A percentile compares a stretch with the other conserved stretches of the same genome.
These are phyloP conservation scores for Aureobasidium sp. DNA, from an alignment of 2,329 filamentous ascomycete genomes.

Conservation along the genomic window DNA sequence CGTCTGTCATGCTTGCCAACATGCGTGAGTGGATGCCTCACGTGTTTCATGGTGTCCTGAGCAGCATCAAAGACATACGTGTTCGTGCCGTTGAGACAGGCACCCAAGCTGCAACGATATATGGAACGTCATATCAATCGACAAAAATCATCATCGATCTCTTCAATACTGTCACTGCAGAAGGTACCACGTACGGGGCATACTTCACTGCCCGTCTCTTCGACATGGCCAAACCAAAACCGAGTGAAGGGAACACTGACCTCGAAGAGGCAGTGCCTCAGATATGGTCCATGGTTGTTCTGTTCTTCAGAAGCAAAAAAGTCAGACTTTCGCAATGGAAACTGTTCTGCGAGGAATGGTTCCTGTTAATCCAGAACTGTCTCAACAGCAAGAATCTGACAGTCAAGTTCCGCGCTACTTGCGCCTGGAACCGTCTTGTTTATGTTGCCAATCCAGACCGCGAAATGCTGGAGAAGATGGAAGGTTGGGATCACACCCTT, in stretches of 20 bases:
- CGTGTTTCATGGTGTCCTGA: constrained; percentile 74
- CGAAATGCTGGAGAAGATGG: constrained; percentile 47
- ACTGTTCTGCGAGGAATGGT: constrained; percentile 61
- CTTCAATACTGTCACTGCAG: constrained; percentile 44
- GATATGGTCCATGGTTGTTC: constrained; percentile 78
- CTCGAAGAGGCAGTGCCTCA: constrained; percentile 58
- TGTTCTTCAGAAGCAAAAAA: constrained; percentile 62
- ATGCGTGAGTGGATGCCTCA: constrained; percentile 72
- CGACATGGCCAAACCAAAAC: constrained; percentile 54
- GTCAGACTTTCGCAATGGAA: constrained; percentile 60
- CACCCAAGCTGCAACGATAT: constrained; percentile 58
- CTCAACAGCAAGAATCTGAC: constrained; percentile 71
- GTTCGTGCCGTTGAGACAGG: constrained; percentile 67
- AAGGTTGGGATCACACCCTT: constrained; percentile 55
- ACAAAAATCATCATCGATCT: constrained; percentile 61
- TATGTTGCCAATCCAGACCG: constrained; percentile 64
- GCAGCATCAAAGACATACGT: constrained; percentile 68
- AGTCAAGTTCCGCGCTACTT: constrained; percentile 69
- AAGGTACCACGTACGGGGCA: constrained; percentile 59
- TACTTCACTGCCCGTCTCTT: constrained; percentile 62
- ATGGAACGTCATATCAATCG: constrained; percentile 63
- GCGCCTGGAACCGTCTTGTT: constrained; percentile 79
- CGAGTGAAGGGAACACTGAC: constrained; percentile 43
- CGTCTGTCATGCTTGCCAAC: constrained; percentile 61
- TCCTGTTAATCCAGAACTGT: constrained; percentile 71